These are phyloP conservation scores for Collybiopsis luxurians DNA, from an alignment of 768 basidiomycete species.

Conservation along the genomic window DNA sequence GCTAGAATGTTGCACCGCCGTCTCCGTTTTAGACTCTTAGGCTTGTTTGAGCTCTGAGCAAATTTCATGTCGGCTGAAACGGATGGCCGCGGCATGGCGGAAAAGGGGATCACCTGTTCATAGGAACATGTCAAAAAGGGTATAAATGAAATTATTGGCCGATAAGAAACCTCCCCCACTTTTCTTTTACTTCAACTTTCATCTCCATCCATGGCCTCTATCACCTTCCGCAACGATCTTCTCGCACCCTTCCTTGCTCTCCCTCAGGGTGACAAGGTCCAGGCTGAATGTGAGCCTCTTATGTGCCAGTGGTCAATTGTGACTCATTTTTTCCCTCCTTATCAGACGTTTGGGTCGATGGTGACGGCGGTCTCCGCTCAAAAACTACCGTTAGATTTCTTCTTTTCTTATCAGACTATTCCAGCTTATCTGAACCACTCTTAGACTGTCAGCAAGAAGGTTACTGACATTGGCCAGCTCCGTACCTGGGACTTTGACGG, in stretches of 20 bases:
- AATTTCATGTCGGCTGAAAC: no score
- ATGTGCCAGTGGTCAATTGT: constrained; percentile 13
- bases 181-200: neutral
- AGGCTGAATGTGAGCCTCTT: constrained; percentile 81
- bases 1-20: no score
- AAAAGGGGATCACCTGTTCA: constrained; percentile 5
- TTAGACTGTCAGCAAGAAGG: constrained; percentile 84
- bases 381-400: constrained; percentile 80
- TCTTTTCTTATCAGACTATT: constrained; percentile 1
- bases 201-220: constrained; percentile 24
- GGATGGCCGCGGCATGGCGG: neutral
- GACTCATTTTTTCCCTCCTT: constrained; percentile 15
- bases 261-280: constrained; percentile 86
- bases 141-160: neutral
- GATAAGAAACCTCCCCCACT: neutral
- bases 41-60: no score
- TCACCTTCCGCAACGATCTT: constrained; percentile 73
- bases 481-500: constrained; percentile 99
- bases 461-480: constrained; percentile 85
- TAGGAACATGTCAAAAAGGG: neutral
- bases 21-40: no score
- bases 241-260: constrained; percentile 89
- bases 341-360: constrained; percentile 97
- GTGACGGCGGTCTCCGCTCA: constrained; percentile 89
- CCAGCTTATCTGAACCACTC: constrained; percentile 11